These are phyloP conservation scores for Fusarium heterosporum DNA, from an alignment of 2,329 filamentous ascomycete species.

Conservation along the genomic window DNA sequence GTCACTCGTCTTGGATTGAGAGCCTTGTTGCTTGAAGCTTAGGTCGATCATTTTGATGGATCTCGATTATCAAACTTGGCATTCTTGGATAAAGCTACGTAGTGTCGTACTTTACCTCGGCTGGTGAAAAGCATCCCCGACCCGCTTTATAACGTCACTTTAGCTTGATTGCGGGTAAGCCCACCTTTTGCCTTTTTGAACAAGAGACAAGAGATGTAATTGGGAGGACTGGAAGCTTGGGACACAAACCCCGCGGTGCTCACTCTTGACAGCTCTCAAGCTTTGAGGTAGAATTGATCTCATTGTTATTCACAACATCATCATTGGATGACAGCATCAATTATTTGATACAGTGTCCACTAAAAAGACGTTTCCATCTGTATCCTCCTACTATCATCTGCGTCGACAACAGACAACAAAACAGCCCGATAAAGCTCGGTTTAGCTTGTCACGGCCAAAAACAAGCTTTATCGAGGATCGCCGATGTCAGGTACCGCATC, in stretches of 20 bases:
- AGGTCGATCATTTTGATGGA: background rate
- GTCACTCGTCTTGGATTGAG: background rate
- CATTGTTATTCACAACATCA: too few species aligned
- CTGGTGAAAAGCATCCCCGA: background rate
- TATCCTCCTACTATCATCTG: too few species aligned
- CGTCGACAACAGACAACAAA: too few species aligned
- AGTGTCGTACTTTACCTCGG: background rate
- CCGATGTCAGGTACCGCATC: background rate
- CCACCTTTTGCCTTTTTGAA: background rate
- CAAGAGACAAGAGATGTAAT: background rate
- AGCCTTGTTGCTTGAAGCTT: background rate
- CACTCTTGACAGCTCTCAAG: background rate
- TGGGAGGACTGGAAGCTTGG: background rate
- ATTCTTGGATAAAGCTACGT: background rate
- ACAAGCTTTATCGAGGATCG: background rate
- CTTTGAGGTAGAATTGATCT: background rate
- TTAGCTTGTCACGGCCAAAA: background rate
- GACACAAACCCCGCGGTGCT: background rate
- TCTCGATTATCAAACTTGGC: background rate
- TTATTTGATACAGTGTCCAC: too few species aligned
- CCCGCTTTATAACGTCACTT: background rate
- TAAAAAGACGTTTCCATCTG: too few species aligned
- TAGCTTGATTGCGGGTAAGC: background rate
- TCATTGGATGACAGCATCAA: too few species aligned
- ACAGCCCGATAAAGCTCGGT: too few species aligned